Base-by-base conservation (phyloP, 2,329 filamentous ascomycete species). In the Ampelomyces quisqualis region DNA sequence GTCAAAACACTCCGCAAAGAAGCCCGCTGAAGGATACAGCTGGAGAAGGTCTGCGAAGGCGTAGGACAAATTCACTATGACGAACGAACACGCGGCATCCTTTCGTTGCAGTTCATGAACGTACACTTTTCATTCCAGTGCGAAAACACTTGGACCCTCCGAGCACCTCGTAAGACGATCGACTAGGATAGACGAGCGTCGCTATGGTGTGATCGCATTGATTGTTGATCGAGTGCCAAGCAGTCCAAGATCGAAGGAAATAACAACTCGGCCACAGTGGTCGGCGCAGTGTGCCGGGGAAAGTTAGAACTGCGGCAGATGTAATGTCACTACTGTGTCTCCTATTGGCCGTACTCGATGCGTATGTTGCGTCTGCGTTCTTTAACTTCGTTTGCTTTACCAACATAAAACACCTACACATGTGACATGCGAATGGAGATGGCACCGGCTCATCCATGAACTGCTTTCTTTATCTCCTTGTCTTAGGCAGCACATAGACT, bases 51-150 rank as follows among this genome's bases (percentile, higher is more conserved):
- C 17, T 43, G 19, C 43, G 9, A 37, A 40, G 33, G 26, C 34
- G 42, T 19, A 53, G 53, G 37, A 48, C 35, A 20, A 52, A 43
- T 7, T 61, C 51, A 30, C 18, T 62, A n/a, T 58, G 33, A 55
- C 22, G 14, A 46, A 28, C 27, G 23, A 10, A 14, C 5, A 14
- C 4, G 7, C 13, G 10, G 26, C 15, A 28, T 14, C 26, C 23
- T 14, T 14, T 5, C 26, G 6, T 28, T 14, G 4, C 7, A 13
- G 5, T 28, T 13, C 7, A 28, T 14, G 7, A 20, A 5, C n/a
- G n/a, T 18, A 31, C 11, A 20, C 4, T 31, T 19, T 31, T 13
- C 17, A 19, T 15, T 6, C 13, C 15, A 28, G 26, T 6, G 15
- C n/a, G 15, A 6, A 14, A 28, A 13, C 26, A 14, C n/a, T 13